A percentile compares a stretch with the other conserved stretches of the same genome.
These are phyloP conservation scores for Lolium multiflorum DNA, from an alignment of 176 grass and related monocot genomes.

Conservation along the genomic window DNA sequence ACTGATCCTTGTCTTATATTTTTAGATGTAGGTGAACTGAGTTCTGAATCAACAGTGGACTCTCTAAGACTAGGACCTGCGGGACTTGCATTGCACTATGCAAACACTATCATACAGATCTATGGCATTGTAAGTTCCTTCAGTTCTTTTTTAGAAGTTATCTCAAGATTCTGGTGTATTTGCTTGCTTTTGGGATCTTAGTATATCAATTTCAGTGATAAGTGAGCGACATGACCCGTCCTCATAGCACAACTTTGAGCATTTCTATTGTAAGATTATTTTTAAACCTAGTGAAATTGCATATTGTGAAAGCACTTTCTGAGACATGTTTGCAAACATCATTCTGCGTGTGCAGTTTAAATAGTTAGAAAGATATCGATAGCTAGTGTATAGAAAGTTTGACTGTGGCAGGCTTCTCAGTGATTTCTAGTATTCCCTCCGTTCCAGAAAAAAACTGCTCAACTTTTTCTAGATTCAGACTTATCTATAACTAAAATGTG, in stretches of 20 bases:
- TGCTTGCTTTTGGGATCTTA: conserved; percentile 12
- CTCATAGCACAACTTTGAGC: not conserved
- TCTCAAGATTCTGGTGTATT: conserved; percentile 25
- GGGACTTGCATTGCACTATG: conserved; percentile 81
- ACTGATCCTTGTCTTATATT: conserved; percentile 25
- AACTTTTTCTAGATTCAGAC: too few species aligned
- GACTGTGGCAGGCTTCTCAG: not conserved
- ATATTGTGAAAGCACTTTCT: not conserved
- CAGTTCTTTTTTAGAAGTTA: not conserved
- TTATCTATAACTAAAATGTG: too few species aligned
- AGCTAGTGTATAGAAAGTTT: not conserved
- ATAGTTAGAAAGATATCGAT: conserved; percentile 13
- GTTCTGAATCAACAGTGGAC: conserved; percentile 44
- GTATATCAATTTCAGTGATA: not conserved
- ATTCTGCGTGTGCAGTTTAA: not conserved
- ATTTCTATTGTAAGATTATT: not conserved
- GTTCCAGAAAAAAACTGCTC: too few species aligned
- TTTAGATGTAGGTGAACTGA: conserved; percentile 64
- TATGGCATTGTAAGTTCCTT: conserved; percentile 75
- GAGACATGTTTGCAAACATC: not conserved
- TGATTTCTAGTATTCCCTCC: not conserved
- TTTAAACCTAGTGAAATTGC: not conserved
- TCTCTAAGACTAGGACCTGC: conserved; percentile 70
- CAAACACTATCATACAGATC: conserved; percentile 88
- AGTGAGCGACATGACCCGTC: not conserved